phyloP scores from a whole-genome alignment of 805 yeast genomes.

The Tanozyma kutaoensis region DNA sequence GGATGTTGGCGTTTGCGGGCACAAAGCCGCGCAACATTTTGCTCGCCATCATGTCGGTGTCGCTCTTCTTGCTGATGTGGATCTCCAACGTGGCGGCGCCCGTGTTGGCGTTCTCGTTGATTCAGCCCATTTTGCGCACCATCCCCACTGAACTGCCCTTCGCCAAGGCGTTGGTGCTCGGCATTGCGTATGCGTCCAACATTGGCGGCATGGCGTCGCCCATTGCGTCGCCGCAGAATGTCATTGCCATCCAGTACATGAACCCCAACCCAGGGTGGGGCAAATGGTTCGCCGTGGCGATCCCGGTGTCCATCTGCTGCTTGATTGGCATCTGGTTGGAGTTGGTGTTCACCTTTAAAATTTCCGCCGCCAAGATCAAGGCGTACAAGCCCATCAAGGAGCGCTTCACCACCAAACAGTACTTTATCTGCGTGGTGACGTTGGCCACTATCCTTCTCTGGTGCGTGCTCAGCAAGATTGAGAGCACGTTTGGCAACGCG shows the following conservation, averaged over 20 bases:
- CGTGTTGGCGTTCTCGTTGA: slow-evolving; percentile 78
- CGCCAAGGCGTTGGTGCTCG: slow-evolving; percentile 74
- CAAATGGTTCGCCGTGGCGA: slow-evolving; percentile 81
- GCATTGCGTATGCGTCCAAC: slow-evolving; percentile 87
- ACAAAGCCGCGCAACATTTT: slow-evolving; percentile 70
- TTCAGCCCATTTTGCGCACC: slow-evolving; percentile 80
- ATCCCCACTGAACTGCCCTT: slow-evolving; percentile 68
- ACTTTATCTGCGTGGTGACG: slow-evolving; percentile 60
- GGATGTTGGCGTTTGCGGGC: slow-evolving; percentile 72
- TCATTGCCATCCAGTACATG: slow-evolving; percentile 83
- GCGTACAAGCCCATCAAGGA: slow-evolving; percentile 51
- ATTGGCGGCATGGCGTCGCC: slow-evolving; percentile 97
- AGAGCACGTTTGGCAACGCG: slow-evolving; percentile 79
- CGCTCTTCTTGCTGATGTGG: slow-evolving; percentile 86
- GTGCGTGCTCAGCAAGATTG: slow-evolving; percentile 75
- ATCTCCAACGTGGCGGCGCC: slow-evolving; percentile 97
- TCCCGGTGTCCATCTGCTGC: slow-evolving; percentile 63
- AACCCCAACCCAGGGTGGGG: slow-evolving; percentile 70
- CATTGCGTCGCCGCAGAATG: slow-evolving; percentile 93
- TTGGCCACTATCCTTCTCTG: slow-evolving; percentile 66
- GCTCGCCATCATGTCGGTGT: slow-evolving; percentile 73
- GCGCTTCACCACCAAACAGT: slow-evolving; percentile 57
- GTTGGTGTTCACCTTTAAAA: slow-evolving; percentile 50
- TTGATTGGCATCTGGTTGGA: slow-evolving; percentile 62
- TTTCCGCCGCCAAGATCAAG: slow-evolving; percentile 39